A percentile compares a stretch with the other conserved stretches of the same genome.
These are phyloP conservation scores for Cyclocybe cylindracea DNA, from an alignment of 768 basidiomycete species.

Conservation along the genomic window DNA sequence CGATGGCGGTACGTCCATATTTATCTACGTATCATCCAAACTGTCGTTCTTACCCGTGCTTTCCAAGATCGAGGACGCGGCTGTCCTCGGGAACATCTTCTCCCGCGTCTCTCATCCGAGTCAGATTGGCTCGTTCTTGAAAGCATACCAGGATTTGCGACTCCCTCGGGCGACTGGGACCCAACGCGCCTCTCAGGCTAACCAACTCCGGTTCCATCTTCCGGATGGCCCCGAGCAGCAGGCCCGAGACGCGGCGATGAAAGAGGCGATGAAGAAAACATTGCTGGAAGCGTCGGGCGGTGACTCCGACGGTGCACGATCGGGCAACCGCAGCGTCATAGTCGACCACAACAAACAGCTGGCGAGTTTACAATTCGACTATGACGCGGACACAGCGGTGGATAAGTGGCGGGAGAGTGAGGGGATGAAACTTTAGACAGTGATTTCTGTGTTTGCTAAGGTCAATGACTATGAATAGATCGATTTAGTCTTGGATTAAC, in stretches of 20 bases:
- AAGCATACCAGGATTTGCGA: constrained; percentile 55
- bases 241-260: constrained; percentile 53
- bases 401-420: constrained; percentile 37
- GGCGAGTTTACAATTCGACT: constrained; percentile 46
- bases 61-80: constrained; percentile 49
- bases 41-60: neutral
- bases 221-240: constrained; percentile 58
- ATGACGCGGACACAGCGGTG: constrained; percentile 55
- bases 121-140: constrained; percentile 48
- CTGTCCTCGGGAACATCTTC: constrained; percentile 52
- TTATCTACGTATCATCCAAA: neutral
- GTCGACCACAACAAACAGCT: constrained; percentile 59
- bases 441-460: too few relatives aligned
- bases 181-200: constrained; percentile 49
- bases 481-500: too few relatives aligned
- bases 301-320: neutral
- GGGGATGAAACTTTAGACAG: too few relatives aligned
- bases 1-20: constrained; percentile 44
- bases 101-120: constrained; percentile 41
- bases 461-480: too few relatives aligned
- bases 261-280: constrained; percentile 44
- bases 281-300: constrained; percentile 18
- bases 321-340: constrained; percentile 39
- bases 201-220: constrained; percentile 57
- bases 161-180: constrained; percentile 48